phyloP scores from a whole-genome alignment of 2,329 filamentous ascomycete species.

The Lasiodiplodia sp. region DNA sequence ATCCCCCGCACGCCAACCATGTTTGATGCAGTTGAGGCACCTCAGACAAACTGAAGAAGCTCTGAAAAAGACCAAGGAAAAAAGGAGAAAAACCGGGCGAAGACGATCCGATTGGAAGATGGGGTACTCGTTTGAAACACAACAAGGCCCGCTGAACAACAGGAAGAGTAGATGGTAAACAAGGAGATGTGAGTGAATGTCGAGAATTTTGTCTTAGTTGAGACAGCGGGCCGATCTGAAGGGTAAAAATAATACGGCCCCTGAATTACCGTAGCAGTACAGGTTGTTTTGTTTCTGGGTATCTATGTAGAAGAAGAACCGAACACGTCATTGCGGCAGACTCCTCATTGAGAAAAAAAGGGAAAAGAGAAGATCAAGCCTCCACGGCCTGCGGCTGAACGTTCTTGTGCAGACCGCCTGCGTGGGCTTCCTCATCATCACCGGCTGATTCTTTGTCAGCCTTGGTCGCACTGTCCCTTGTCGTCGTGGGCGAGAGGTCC shows the following conservation, averaged over 20 bases:
- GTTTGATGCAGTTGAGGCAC: conserved; percentile 8
- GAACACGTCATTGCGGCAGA: conserved; percentile 17
- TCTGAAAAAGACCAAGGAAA: not conserved
- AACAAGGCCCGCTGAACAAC: conserved; percentile 5
- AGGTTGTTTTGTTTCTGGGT: conserved; percentile 28
- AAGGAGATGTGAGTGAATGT: conserved; percentile 17
- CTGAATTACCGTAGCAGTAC: conserved; percentile 25
- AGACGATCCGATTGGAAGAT: not conserved
- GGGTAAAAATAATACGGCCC: conserved; percentile 11
- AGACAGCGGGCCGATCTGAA: conserved; percentile 13
- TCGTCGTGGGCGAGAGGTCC: conserved; percentile 25
- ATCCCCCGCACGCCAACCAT: conserved; percentile 9
- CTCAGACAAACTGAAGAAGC: not conserved
- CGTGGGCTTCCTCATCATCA: conserved; percentile 12
- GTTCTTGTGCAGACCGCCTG: conserved; percentile 5
- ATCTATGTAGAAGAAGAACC: conserved; percentile 29
- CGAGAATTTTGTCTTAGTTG: conserved; percentile 3
- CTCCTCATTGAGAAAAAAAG: conserved; percentile 19
- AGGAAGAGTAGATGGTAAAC: not conserved
- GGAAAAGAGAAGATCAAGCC: conserved; percentile 11
- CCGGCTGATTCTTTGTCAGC: conserved; percentile 1
- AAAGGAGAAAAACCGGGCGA: not conserved
- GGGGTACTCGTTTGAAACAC: not conserved
- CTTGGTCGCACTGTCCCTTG: conserved; percentile 1
- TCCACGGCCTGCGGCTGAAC: conserved; percentile 24